phyloP scores from a whole-genome alignment of 192 early-diverging fungal species.

The Coemansia reversa region DNA sequence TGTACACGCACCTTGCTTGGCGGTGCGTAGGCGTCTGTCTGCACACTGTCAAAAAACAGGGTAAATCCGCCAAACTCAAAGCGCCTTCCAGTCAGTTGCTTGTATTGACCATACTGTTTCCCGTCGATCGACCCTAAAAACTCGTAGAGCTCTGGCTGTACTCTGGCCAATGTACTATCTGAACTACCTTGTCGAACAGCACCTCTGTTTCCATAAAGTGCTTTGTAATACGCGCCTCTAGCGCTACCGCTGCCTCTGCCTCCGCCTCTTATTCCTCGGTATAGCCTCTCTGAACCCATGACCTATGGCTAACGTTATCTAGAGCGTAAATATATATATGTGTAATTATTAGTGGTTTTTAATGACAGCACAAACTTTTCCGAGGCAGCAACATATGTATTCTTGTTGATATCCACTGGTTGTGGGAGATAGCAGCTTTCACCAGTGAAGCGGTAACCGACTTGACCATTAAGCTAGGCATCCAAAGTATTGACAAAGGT shows the following conservation, averaged over 20 bases:
- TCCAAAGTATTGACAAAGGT: too few relatives aligned
- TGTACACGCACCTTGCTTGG: slow-evolving; percentile 52
- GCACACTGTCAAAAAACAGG: slow-evolving; percentile 40
- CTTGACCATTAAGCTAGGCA: not conserved
- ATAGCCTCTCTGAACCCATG: slow-evolving; percentile 6
- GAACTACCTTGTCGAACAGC: not conserved
- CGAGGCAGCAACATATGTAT: too few relatives aligned
- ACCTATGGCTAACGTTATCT: not conserved
- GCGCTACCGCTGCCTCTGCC: slow-evolving; percentile 10
- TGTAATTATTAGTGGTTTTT: too few relatives aligned
- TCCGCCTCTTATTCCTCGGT: slow-evolving; percentile 10
- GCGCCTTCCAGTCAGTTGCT: slow-evolving; percentile 25
- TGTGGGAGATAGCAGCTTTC: not conserved
- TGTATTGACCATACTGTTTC: slow-evolving; percentile 36
- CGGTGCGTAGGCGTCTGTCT: slow-evolving; percentile 57
- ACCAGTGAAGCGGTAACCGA: not conserved
- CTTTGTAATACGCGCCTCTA: slow-evolving; percentile 37
- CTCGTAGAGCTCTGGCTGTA: slow-evolving; percentile 12
- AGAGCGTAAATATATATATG: not conserved
- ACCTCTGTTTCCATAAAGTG: slow-evolving; percentile 19
- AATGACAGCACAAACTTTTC: too few relatives aligned
- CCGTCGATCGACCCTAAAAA: slow-evolving; percentile 26
- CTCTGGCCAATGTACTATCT: not conserved
- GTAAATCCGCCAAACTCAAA: slow-evolving; percentile 28
- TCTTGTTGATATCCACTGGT: not conserved